A percentile compares a stretch with the other conserved stretches of the same genome.
Conservation (phyloP, 257 asterid species). For the Jaltomata sinuosa region DNA sequence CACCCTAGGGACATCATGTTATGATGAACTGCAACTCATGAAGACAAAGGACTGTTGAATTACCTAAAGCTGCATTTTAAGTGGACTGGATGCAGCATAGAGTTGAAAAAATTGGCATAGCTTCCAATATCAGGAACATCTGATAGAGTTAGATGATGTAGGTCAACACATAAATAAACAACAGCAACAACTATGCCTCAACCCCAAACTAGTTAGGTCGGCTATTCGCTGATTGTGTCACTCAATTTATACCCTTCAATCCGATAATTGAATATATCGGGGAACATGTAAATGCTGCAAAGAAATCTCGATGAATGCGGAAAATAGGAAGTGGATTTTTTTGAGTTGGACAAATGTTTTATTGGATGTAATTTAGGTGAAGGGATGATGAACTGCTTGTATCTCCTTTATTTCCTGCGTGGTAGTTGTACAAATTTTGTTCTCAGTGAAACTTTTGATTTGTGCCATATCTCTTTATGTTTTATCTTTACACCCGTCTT, state of each 20-base stretch:
- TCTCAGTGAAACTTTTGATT: background rate
- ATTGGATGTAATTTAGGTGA: background rate
- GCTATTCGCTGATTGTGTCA: background rate
- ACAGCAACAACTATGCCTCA: background rate
- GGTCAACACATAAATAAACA: background rate
- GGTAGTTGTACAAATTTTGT: background rate
- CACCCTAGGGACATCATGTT: too few species aligned
- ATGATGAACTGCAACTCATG: background rate
- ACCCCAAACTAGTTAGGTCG: background rate
- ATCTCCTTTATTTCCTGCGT: background rate
- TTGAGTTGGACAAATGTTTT: background rate
- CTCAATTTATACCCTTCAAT: background rate
- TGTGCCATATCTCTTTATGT: background rate
- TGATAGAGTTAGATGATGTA: background rate
- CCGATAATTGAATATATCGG: background rate
- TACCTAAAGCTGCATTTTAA: background rate
- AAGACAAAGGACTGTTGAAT: background rate
- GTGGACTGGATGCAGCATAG: background rate
- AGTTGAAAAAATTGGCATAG: background rate
- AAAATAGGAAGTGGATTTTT: background rate
- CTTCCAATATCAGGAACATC: background rate
- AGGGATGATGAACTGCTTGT: background rate
- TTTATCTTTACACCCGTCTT: background rate
- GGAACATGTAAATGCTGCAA: background rate
- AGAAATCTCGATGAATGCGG: background rate